Evolutionary conservation across 495 filamentous ascomycete genomes (phyloP), one percentile per base, ranked within the genome.

Genomic region (Aspergillus heteromorphus): DNA sequence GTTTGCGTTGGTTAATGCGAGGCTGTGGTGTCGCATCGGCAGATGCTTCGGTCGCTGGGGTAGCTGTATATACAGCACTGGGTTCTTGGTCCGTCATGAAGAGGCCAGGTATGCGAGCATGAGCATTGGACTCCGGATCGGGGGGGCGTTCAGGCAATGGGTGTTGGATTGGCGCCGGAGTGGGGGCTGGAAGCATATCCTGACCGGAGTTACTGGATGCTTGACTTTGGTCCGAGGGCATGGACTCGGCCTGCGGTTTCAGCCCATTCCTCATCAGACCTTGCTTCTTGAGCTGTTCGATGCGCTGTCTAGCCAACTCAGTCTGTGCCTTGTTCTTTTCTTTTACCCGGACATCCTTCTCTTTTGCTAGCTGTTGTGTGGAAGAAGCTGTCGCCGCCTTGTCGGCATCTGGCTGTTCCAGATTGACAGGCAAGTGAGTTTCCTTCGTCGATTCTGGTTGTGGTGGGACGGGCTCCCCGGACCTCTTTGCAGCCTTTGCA

Each of bases 1-100:
- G 85, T 67, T 96, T 96, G 17, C 86, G 81, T 49, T 75, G 70
- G 31, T 62, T 65, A n/a, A 57, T 25, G 40, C 65, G 67, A 21
- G 66, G 53, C 20, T 67, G 55, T 21, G 62, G 54, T 16, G 65
- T 64, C 13, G 65, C 36, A 31, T 72, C 67, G 45, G 67, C 30
- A 2, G 38, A n/a, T 23, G 19, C 42, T 38, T 55, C 56, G 11
- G 52, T 45, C 13, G 54, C 51, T n/a, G 53, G 54, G 18, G 42
- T 25, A 31, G 34, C 19, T 16, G 49, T 17, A n/a, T 57, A 54
- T 23, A 49, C 41, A 10, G 47, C 19, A 7, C 47, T 54, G 6
- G 48, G 49, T 23, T 57, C 58, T 20, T 62, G 65, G 6, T 65
- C 58, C 18, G 69, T 69, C 75, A 81, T 79, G 49, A 76, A 77